phyloP scores from a whole-genome alignment of 2,329 filamentous ascomycete species.

The Hymenoscyphus infarciens region DNA sequence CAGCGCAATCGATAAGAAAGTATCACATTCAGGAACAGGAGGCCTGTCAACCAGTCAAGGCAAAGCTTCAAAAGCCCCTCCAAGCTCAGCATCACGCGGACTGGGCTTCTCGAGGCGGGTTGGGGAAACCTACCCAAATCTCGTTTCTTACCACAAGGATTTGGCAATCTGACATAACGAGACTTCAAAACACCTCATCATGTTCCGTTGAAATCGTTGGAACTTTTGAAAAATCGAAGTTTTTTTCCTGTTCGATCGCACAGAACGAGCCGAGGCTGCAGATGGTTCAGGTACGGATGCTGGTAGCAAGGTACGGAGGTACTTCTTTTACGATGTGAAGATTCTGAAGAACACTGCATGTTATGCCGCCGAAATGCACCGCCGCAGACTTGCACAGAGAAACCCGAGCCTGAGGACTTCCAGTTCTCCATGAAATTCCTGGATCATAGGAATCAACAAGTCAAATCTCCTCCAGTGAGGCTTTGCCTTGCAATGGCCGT shows the following conservation, averaged over 20 bases:
- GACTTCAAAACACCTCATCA: neutral
- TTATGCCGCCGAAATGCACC: neutral
- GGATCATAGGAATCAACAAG: neutral
- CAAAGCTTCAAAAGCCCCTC: neutral
- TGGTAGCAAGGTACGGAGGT: neutral
- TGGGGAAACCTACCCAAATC: neutral
- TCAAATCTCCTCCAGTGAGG: too few relatives aligned
- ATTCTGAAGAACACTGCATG: neutral
- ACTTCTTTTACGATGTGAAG: neutral
- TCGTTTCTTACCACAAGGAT: neutral
- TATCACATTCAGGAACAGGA: neutral
- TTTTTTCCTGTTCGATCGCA: neutral
- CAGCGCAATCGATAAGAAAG: conserved; percentile 4
- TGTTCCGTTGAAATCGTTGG: neutral
- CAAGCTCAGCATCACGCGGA: neutral
- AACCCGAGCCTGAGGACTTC: neutral
- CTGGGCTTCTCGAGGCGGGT: neutral
- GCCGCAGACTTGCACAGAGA: neutral
- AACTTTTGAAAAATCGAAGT: neutral
- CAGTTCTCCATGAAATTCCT: neutral
- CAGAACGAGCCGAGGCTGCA: neutral
- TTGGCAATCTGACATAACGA: neutral
- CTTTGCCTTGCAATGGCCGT: too few relatives aligned
- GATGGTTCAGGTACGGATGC: neutral
- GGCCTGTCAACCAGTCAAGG: neutral